A percentile compares a stretch with the other conserved stretches of the same genome.
phyloP scores from a whole-genome alignment of 2,329 filamentous ascomycete species.

The Penicillium capsulatum region DNA sequence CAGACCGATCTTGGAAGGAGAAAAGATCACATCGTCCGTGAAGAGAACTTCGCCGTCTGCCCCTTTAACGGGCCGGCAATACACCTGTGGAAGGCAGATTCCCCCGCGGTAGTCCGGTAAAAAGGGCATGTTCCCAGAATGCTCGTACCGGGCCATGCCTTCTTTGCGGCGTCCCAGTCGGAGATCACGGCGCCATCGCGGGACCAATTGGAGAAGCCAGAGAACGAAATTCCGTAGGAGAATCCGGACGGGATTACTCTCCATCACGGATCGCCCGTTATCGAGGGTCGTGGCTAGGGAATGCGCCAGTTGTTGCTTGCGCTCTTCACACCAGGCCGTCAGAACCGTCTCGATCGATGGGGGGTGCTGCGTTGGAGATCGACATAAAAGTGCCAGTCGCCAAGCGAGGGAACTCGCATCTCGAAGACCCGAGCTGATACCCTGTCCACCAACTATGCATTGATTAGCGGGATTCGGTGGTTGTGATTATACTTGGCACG shows the following conservation, averaged over 20 bases:
- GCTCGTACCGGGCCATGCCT: constrained; percentile 29
- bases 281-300: constrained; percentile 34
- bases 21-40: constrained; percentile 35
- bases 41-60: constrained; percentile 18
- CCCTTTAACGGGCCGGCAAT: constrained; percentile 21
- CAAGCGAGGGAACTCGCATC: constrained; percentile 38
- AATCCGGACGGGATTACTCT: constrained; percentile 25
- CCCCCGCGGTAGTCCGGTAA: constrained; percentile 30
- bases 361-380: constrained; percentile 6
- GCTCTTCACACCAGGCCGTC: constrained; percentile 33
- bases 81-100: constrained; percentile 33
- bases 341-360: constrained; percentile 28
- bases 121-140: constrained; percentile 31
- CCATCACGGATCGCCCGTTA: constrained; percentile 35
- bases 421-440: constrained; percentile 41
- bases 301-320: constrained; percentile 37
- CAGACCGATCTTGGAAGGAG: constrained; percentile 16
- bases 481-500: neutral
- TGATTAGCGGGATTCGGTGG: no score
- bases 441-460: constrained; percentile 38
- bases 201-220: constrained; percentile 32
- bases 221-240: constrained; percentile 34
- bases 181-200: constrained; percentile 27
- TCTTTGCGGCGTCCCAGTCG: constrained; percentile 27
- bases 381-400: constrained; percentile 33